These are phyloP conservation scores for Capsicum rhomboideum DNA, from an alignment of 257 asterid genomes.

Conservation along the genomic window DNA sequence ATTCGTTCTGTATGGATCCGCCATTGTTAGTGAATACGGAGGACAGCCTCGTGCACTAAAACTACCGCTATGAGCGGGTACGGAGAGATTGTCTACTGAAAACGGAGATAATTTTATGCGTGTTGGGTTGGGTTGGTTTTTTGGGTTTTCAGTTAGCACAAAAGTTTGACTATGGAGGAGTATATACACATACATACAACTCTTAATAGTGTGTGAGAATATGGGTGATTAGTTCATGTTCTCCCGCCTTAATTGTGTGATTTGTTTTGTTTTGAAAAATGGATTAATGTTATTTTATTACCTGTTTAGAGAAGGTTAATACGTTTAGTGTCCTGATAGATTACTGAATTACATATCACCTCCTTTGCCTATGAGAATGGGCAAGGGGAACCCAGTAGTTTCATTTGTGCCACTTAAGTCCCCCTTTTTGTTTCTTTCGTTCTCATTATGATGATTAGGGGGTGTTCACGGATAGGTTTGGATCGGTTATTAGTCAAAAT, in stretches of 20 bases:
- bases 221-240: slow-evolving; percentile 3
- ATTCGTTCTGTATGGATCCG: slow-evolving; percentile 11
- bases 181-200: too few species aligned
- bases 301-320: neutral
- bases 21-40: slow-evolving; percentile 2
- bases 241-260: slow-evolving; percentile 14
- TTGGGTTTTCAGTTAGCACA: neutral
- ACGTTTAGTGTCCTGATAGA: neutral
- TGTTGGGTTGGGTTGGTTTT: neutral
- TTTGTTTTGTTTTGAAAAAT: neutral
- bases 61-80: too few species aligned
- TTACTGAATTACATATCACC: neutral
- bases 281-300: neutral
- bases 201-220: too few species aligned
- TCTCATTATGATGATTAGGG: too few species aligned
- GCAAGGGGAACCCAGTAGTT: neutral
- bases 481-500: too few species aligned
- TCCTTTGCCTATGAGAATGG: neutral
- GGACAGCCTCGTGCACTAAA: too few species aligned
- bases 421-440: neutral
- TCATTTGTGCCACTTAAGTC: too few species aligned
- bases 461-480: too few species aligned
- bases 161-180: neutral
- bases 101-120: neutral
- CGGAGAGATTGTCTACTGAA: neutral